A percentile compares a stretch with the other conserved stretches of the same genome.
phyloP scores from a whole-genome alignment of 2,329 filamentous ascomycete species.

The Exophiala calicioides region DNA sequence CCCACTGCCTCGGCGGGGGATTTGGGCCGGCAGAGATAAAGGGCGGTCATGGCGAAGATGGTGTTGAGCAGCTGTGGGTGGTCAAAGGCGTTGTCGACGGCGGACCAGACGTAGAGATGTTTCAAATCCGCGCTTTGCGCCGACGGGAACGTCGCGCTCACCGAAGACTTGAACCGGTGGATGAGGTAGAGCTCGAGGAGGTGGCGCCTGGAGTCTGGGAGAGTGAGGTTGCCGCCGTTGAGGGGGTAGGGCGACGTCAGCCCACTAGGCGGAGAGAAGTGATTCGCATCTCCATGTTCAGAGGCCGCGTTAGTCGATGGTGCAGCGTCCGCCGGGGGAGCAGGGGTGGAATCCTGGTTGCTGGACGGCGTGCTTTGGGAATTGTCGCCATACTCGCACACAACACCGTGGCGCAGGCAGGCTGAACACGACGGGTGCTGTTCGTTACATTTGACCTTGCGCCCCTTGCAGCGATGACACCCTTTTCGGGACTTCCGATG shows the following conservation, averaged over 20 bases:
- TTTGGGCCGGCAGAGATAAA: slow-evolving; percentile 12
- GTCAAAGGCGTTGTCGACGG: slow-evolving; percentile 9
- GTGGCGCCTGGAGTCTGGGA: slow-evolving; percentile 9
- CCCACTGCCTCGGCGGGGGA: neutral
- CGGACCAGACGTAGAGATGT: slow-evolving; percentile 5
- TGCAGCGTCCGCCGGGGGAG: too few relatives aligned
- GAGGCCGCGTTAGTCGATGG: too few relatives aligned
- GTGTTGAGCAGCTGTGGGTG: slow-evolving; percentile 13
- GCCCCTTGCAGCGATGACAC: slow-evolving; percentile 20
- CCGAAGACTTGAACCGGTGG: slow-evolving; percentile 17
- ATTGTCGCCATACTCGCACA: slow-evolving; percentile 5
- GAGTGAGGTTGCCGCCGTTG: neutral
- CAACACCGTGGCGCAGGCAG: slow-evolving; percentile 10
- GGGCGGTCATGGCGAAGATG: slow-evolving; percentile 16
- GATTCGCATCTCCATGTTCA: neutral
- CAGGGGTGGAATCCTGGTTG: too few relatives aligned
- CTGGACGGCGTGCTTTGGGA: slow-evolving; percentile 1
- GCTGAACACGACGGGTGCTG: slow-evolving; percentile 28
- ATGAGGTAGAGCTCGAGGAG: slow-evolving; percentile 15
- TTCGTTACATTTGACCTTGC: slow-evolving; percentile 35
- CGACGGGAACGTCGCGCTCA: slow-evolving; percentile 11
- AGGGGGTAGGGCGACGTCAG: slow-evolving; percentile 10
- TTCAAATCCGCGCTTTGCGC: slow-evolving; percentile 1
- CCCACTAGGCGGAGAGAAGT: slow-evolving; percentile 2
- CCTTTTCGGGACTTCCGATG: slow-evolving; percentile 20